These are phyloP conservation scores for Elsinoe ampelina DNA, from an alignment of 2,329 filamentous ascomycete genomes.

Conservation along the genomic window DNA sequence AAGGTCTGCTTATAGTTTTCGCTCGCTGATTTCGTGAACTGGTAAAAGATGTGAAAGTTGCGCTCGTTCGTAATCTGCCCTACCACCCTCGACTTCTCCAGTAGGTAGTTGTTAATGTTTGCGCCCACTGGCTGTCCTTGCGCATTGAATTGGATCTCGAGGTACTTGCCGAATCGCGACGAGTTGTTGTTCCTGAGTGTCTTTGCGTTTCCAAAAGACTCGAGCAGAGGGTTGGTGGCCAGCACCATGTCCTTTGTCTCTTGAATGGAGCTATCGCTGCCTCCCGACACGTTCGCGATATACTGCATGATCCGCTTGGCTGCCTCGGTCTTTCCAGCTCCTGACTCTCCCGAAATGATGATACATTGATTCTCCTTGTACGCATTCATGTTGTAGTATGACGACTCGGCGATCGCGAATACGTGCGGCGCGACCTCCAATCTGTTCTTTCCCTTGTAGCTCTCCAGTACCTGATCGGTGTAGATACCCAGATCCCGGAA, in stretches of 20 bases:
- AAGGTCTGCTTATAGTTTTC: constrained; percentile 77
- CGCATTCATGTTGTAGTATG: constrained; percentile 99
- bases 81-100: constrained; percentile 91
- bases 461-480: constrained; percentile 84
- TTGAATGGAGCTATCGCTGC: constrained; percentile 75
- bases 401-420: constrained; percentile 89
- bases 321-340: constrained; percentile 95
- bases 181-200: constrained; percentile 98
- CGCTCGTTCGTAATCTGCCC: constrained; percentile 92
- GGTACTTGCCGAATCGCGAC: constrained; percentile 94
- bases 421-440: constrained; percentile 82
- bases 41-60: constrained; percentile 99
- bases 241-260: constrained; percentile 99
- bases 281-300: constrained; percentile 92
- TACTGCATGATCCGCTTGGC: constrained; percentile 99
- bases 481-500: constrained; percentile 95
- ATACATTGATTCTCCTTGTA: constrained; percentile 99
- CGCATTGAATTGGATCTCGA: constrained; percentile 91
- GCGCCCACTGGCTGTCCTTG: constrained; percentile 89
- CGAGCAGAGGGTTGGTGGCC: constrained; percentile 90
- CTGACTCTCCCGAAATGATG: constrained; percentile 97
- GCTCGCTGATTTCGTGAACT: constrained; percentile 93
- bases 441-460: constrained; percentile 93
- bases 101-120: constrained; percentile 94
- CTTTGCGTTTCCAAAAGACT: constrained; percentile 98